These are phyloP conservation scores for Helichrysum umbraculigerum DNA, from an alignment of 129 eudicot genomes.

Conservation along the genomic window DNA sequence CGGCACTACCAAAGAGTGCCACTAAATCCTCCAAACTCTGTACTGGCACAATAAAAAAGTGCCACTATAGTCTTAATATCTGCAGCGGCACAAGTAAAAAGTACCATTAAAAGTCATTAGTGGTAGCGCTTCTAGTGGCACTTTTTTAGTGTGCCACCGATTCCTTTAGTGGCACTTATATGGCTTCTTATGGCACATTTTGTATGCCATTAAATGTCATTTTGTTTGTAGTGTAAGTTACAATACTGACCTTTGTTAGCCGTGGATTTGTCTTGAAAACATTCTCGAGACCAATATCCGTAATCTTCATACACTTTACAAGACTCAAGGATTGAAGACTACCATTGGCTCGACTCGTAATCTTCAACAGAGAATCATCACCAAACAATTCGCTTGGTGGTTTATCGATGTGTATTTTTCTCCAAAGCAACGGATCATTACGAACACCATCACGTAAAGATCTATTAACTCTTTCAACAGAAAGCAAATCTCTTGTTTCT, in stretches of 20 bases:
- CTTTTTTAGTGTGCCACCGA: too few species aligned
- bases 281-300: constrained; percentile 49
- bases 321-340: constrained; percentile 59
- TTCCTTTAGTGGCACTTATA: too few species aligned
- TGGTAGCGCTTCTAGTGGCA: too few species aligned
- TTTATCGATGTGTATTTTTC: constrained; percentile 40
- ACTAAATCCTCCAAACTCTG: too few species aligned
- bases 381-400: constrained; percentile 39
- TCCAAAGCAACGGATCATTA: constrained; percentile 63
- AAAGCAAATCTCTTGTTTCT: constrained; percentile 58
- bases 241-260: constrained; percentile 50
- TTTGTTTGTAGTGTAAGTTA: too few species aligned
- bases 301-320: constrained; percentile 48
- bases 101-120: too few species aligned
- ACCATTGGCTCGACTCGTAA: constrained; percentile 65
- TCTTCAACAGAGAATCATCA: constrained; percentile 53
- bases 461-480: constrained; percentile 72
- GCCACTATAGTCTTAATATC: too few species aligned
- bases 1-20: too few species aligned
- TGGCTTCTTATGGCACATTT: too few species aligned
- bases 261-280: constrained; percentile 52
- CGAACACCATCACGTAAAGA: constrained; percentile 54
- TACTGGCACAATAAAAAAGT: too few species aligned
- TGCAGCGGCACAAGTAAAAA: too few species aligned
- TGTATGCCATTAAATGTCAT: too few species aligned